Conservation (phyloP, 2,329 filamentous ascomycete genomes). For the Incumbomyces lentus region DNA sequence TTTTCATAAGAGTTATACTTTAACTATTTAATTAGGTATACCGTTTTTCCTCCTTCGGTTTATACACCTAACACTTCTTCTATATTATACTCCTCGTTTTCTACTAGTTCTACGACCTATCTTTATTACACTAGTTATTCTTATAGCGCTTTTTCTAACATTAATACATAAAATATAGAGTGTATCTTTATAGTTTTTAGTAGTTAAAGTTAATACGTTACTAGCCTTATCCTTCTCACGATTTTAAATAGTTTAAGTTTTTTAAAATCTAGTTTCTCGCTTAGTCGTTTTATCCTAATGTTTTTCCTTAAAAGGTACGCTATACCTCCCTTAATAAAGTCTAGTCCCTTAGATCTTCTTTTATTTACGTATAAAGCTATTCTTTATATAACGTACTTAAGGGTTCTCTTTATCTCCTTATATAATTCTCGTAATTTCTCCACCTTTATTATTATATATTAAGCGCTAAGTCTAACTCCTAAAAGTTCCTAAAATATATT, state of each 20-base stretch:
- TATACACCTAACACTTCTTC: too few species aligned
- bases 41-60: too few species aligned
- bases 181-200: constrained; percentile 1
- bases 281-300: constrained; percentile 10
- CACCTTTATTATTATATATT: constrained; percentile 3
- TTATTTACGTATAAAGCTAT: constrained; percentile 1
- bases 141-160: background rate
- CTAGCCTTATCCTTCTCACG: constrained; percentile 2
- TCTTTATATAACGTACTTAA: constrained; percentile 1
- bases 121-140: too few species aligned
- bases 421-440: background rate
- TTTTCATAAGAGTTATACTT: too few species aligned
- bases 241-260: constrained; percentile 8
- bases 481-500: background rate
- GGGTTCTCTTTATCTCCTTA: background rate
- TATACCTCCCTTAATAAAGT: constrained; percentile 1
- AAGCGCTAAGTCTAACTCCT: background rate
- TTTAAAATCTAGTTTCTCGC: constrained; percentile 7
- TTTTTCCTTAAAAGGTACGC: constrained; percentile 7
- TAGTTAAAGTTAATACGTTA: background rate
- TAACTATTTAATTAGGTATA: too few species aligned
- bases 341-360: constrained; percentile 6
- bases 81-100: too few species aligned
- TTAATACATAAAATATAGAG: background rate
- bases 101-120: too few species aligned